Conservation (phyloP, 2,329 filamentous ascomycete genomes). For the Neopestalotiopsis rosae region DNA sequence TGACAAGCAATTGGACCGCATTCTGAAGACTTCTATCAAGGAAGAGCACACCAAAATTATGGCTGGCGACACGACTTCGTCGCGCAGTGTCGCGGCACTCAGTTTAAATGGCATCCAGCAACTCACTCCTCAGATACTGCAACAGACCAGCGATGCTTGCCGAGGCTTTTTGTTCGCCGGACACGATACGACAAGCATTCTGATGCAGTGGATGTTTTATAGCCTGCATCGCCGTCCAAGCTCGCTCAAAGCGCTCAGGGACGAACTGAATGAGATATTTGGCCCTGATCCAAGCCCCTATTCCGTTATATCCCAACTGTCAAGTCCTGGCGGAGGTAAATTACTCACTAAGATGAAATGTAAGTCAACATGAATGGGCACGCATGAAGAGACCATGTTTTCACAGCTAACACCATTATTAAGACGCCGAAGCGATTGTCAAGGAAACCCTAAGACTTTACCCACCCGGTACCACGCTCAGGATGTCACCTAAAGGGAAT, state of each 20-base stretch:
- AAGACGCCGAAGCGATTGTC: conserved; percentile 21
- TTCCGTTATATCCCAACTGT: conserved; percentile 9
- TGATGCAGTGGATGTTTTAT: conserved; percentile 25
- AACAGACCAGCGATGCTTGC: conserved; percentile 25
- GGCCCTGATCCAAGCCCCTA: conserved; percentile 18
- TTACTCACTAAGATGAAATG: conserved; percentile 19
- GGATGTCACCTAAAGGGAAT: conserved; percentile 20
- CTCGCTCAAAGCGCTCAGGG: conserved; percentile 19
- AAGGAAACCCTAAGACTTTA: conserved; percentile 24
- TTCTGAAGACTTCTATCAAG: conserved; percentile 12
- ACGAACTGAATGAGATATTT: conserved; percentile 14
- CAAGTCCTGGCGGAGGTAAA: conserved; percentile 16
- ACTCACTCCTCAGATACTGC: conserved; percentile 20
- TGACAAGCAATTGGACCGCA: conserved; percentile 13
- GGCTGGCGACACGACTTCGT: background rate
- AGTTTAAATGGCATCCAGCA: conserved; percentile 21
- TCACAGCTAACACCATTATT: background rate
- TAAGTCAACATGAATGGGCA: background rate
- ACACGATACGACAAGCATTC: conserved; percentile 25
- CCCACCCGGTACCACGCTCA: conserved; percentile 23
- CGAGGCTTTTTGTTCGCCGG: conserved; percentile 27
- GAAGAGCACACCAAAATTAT: conserved; percentile 17
- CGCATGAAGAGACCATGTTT: too few species aligned
- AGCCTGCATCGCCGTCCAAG: conserved; percentile 23
- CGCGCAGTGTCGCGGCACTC: conserved; percentile 20